Percentiles rank a stretch among this genome's conserved stretches.
Conservation (phyloP, 202 grass and related monocot species). For the Hordeum pubiflorum region DNA sequence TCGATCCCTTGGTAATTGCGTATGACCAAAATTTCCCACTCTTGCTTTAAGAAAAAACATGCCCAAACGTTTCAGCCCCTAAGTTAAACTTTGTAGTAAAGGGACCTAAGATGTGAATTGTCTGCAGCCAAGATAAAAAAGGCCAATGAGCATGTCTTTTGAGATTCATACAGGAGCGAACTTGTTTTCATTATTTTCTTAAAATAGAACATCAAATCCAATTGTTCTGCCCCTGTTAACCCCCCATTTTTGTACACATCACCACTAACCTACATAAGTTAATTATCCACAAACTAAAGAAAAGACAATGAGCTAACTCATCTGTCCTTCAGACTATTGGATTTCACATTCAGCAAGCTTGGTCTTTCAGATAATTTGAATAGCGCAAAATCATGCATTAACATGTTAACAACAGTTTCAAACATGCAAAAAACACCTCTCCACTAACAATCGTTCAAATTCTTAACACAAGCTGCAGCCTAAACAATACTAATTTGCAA, state of each 20-base stretch:
- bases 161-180: neutral
- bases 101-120: neutral
- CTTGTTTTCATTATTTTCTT: neutral
- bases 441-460: neutral
- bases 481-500: neutral
- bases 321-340: neutral
- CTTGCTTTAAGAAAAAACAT: neutral
- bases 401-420: neutral
- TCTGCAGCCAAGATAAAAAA: neutral
- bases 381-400: neutral
- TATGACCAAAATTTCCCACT: neutral
- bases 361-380: too few species aligned
- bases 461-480: neutral
- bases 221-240: neutral
- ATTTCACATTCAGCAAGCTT: neutral
- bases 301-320: neutral
- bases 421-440: neutral
- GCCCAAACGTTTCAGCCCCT: neutral
- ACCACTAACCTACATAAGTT: neutral
- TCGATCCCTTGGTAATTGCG: constrained; percentile 4
- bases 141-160: neutral
- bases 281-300: neutral
- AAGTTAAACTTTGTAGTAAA: neutral
- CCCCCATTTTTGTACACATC: neutral
- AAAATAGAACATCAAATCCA: neutral